phyloP scores from a whole-genome alignment of 192 early-diverging fungal species.

The Allomyces javanicus region DNA sequence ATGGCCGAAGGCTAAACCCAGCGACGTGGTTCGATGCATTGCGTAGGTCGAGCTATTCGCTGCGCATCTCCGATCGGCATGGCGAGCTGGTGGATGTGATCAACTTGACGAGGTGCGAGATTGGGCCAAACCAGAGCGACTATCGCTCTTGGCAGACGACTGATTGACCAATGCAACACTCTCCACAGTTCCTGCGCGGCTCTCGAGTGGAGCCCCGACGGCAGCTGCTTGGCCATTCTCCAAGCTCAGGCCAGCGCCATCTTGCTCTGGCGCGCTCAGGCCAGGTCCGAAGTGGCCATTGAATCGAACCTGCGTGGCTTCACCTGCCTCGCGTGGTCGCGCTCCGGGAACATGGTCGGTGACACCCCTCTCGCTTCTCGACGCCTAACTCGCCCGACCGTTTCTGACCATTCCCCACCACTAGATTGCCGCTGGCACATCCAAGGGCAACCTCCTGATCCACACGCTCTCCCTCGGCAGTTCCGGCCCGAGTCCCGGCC shows the following conservation, averaged over 20 bases:
- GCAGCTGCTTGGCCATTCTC: constrained; percentile 15
- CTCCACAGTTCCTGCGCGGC: constrained; percentile 13
- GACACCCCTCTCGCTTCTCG: neutral
- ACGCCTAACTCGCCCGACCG: neutral
- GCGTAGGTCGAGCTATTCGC: too few species aligned
- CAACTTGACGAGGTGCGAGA: neutral
- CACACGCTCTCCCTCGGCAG: constrained; percentile 6
- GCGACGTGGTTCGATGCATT: too few species aligned
- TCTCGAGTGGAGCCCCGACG: constrained; percentile 20
- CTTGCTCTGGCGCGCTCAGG: constrained; percentile 18
- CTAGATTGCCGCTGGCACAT: constrained; percentile 21
- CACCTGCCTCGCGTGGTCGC: constrained; percentile 15
- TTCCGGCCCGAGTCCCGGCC: neutral
- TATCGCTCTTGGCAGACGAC: too few species aligned
- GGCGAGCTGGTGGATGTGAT: neutral
- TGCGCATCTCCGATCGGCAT: neutral
- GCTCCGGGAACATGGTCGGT: constrained; percentile 15
- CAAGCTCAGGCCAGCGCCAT: constrained; percentile 8
- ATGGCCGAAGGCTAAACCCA: too few species aligned
- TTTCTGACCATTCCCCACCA: neutral
- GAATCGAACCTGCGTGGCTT: constrained; percentile 21
- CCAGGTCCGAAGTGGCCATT: constrained; percentile 3
- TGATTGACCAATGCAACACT: too few species aligned
- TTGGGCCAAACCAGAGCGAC: too few species aligned
- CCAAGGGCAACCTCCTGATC: constrained; percentile 24